A percentile compares a stretch with the other conserved stretches of the same genome.
Evolutionary conservation across 2,329 filamentous ascomycete species (phyloP).

Genomic region (Alternaria sp.): DNA sequence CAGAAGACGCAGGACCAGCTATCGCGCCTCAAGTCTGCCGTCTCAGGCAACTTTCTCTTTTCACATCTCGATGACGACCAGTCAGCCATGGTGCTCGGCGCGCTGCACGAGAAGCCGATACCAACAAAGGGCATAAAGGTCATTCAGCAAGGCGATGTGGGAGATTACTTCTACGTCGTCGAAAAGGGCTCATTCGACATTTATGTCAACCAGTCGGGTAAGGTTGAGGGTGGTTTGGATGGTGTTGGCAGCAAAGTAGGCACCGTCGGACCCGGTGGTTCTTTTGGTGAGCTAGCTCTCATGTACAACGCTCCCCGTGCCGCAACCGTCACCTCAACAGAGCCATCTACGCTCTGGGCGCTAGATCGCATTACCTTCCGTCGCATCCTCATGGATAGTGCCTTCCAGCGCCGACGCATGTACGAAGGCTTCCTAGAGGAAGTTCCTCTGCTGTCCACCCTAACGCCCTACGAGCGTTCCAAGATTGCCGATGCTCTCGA

Average conservation of each 20-base stretch:
- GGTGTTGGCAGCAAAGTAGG: constrained; percentile 86
- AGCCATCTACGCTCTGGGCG: constrained; percentile 88
- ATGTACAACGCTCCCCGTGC: constrained; percentile 99
- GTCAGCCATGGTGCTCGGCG: constrained; percentile 84
- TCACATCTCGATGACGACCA: constrained; percentile 95
- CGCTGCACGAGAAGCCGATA: constrained; percentile 93
- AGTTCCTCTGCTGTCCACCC: constrained; percentile 81
- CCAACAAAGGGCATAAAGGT: constrained; percentile 91
- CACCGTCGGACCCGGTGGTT: constrained; percentile 85
- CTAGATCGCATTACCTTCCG: constrained; percentile 96
- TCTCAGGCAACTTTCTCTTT: constrained; percentile 92
- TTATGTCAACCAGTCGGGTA: constrained; percentile 82
- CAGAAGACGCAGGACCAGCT: constrained; percentile 85
- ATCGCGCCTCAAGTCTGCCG: constrained; percentile 78
- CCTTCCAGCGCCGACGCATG: constrained; percentile 93
- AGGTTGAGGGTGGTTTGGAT: constrained; percentile 79
- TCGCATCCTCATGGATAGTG: constrained; percentile 97
- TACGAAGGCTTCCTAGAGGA: constrained; percentile 97
- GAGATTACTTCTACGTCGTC: constrained; percentile 97
- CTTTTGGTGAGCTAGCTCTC: constrained; percentile 93
- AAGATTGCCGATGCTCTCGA: constrained; percentile 98
- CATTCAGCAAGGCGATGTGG: constrained; percentile 93
- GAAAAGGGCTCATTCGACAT: constrained; percentile 92
- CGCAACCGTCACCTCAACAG: constrained; percentile 87
- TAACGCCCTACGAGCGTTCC: constrained; percentile 91